Conservation (phyloP, 257 asterid species). For the Salvia hispanica region DNA sequence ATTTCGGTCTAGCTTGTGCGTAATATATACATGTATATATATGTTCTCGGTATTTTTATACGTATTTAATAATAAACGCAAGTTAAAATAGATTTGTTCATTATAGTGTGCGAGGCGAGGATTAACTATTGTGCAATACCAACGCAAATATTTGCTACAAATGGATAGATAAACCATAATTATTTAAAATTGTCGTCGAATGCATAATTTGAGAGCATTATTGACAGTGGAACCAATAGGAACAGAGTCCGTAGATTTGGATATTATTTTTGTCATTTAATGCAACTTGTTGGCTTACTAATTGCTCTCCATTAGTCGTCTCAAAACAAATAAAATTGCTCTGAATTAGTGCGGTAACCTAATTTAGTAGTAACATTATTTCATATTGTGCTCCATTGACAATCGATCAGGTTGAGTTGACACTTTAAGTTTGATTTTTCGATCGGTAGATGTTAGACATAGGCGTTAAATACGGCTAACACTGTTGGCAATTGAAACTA, state of each 20-base stretch:
- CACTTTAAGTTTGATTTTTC: background rate
- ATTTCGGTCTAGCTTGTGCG: too few species aligned
- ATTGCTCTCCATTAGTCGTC: background rate
- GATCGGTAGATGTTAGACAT: background rate
- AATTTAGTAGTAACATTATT: constrained; percentile 2
- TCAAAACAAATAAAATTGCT: too few species aligned
- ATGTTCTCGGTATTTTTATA: too few species aligned
- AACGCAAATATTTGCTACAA: too few species aligned
- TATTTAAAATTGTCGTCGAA: background rate
- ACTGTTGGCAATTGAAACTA: too few species aligned
- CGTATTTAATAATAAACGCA: too few species aligned
- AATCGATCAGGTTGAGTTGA: background rate
- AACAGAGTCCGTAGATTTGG: constrained; percentile 23
- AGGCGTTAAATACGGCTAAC: background rate
- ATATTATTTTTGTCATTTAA: constrained; percentile 30
- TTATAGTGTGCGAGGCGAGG: too few species aligned
- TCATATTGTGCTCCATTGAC: background rate
- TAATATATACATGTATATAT: too few species aligned
- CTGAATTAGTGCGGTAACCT: background rate
- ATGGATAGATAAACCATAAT: too few species aligned
- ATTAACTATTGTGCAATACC: too few species aligned
- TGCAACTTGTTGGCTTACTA: constrained; percentile 29
- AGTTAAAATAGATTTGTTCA: too few species aligned
- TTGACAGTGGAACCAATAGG: constrained; percentile 26
- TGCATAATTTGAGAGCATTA: constrained; percentile 28